These are phyloP conservation scores for Amanita pseudoporphyria DNA, from an alignment of 768 basidiomycete genomes.

Conservation along the genomic window DNA sequence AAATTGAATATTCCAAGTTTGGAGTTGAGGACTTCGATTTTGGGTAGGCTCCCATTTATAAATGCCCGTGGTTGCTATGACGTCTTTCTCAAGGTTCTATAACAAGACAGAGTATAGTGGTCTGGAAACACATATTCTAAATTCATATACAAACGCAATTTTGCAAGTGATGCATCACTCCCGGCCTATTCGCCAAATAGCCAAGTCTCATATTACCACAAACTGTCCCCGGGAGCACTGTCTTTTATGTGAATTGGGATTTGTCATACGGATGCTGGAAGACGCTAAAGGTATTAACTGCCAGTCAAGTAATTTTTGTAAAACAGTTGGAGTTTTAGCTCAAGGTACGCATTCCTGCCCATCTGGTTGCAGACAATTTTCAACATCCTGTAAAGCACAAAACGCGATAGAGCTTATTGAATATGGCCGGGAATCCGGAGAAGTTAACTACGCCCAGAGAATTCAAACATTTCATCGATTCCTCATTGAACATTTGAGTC, in stretches of 20 bases:
- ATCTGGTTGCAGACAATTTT: not conserved
- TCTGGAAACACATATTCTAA: slow-evolving; percentile 92
- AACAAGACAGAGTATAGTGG: slow-evolving; percentile 89
- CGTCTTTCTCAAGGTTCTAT: slow-evolving; percentile 56
- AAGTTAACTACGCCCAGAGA: slow-evolving; percentile 74
- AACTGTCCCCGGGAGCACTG: slow-evolving; percentile 89
- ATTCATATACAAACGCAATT: slow-evolving; percentile 92
- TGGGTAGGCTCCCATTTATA: slow-evolving; percentile 40
- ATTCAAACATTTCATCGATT: slow-evolving; percentile 96
- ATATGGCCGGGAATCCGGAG: slow-evolving; percentile 66
- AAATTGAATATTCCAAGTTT: slow-evolving; percentile 98
- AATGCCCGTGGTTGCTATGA: not conserved
- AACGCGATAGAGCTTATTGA: slow-evolving; percentile 88
- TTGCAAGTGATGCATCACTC: slow-evolving; percentile 88
- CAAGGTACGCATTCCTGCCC: slow-evolving; percentile 45
- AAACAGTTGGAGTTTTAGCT: slow-evolving; percentile 81
- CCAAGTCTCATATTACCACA: slow-evolving; percentile 87
- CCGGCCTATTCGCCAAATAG: slow-evolving; percentile 64
- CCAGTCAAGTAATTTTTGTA: slow-evolving; percentile 95
- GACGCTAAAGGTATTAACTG: slow-evolving; percentile 92
- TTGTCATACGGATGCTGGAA: slow-evolving; percentile 90
- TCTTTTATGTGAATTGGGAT: slow-evolving; percentile 89
- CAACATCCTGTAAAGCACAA: slow-evolving; percentile 29
- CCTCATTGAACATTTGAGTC: slow-evolving; percentile 73
- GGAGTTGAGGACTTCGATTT: slow-evolving; percentile 99